Conservation (phyloP, 257 asterid genomes). For the Salvia rosmarinus region DNA sequence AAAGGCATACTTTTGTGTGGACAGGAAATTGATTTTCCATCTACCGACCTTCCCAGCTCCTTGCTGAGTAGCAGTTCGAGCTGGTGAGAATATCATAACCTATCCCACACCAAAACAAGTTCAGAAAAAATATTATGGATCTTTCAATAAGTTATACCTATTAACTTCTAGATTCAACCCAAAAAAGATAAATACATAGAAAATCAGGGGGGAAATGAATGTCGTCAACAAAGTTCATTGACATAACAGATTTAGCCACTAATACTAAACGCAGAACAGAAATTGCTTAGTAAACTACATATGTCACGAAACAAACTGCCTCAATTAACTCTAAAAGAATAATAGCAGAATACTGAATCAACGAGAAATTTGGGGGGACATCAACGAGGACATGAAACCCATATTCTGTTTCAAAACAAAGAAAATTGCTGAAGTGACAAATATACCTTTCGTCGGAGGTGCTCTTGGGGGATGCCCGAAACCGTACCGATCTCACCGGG, state of each 20-base stretch:
- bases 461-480: constrained; percentile 90
- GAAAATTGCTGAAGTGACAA: background rate
- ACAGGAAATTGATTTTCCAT: constrained; percentile 94
- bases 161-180: constrained; percentile 16
- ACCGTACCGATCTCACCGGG: constrained; percentile 90
- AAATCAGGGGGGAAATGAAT: background rate
- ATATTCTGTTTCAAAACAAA: background rate
- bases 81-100: constrained; percentile 93
- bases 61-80: constrained; percentile 94
- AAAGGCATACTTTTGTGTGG: constrained; percentile 80
- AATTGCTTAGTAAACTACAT: background rate
- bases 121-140: constrained; percentile 11
- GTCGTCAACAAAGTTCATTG: background rate
- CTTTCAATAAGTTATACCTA: background rate
- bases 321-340: background rate
- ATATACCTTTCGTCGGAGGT: constrained; percentile 72
- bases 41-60: constrained; percentile 96
- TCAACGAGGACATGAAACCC: constrained; percentile 11
- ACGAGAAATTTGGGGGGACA: too few species aligned
- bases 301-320: background rate
- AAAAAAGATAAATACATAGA: background rate
- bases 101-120: constrained; percentile 32
- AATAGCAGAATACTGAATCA: background rate
- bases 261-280: background rate
- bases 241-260: constrained; percentile 5